These are phyloP conservation scores for Priceomyces castillae DNA, from an alignment of 805 yeast species.

Conservation along the genomic window DNA sequence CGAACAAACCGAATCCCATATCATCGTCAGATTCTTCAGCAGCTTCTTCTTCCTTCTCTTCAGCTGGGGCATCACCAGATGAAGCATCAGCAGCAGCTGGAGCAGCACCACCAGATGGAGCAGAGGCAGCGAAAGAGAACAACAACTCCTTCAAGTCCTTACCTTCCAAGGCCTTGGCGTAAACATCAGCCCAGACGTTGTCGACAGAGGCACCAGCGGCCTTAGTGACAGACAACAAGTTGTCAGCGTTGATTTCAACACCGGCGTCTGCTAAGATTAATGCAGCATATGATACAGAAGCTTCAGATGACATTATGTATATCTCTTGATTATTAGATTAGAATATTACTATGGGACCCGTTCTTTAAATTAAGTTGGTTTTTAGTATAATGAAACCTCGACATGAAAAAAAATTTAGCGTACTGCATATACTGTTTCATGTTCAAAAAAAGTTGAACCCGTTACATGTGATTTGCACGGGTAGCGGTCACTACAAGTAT, in stretches of 20 bases:
- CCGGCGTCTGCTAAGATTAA: slow-evolving; percentile 97
- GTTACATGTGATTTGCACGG: slow-evolving; percentile 10
- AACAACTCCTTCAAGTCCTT: slow-evolving; percentile 80
- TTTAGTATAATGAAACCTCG: background rate
- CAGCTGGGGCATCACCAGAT: slow-evolving; percentile 70
- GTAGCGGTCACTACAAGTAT: slow-evolving; percentile 11
- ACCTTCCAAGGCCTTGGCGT: slow-evolving; percentile 83
- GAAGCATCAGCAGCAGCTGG: slow-evolving; percentile 48
- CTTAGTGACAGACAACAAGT: slow-evolving; percentile 69
- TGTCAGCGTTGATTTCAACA: slow-evolving; percentile 86
- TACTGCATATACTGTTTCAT: background rate
- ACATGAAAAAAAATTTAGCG: slow-evolving; percentile 1
- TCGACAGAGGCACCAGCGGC: slow-evolving; percentile 86
- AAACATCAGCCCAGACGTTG: slow-evolving; percentile 80
- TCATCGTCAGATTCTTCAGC: slow-evolving; percentile 73
- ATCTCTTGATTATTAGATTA: background rate
- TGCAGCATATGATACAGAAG: slow-evolving; percentile 97
- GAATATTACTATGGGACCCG: background rate
- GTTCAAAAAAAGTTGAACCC: too few relatives aligned
- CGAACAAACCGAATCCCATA: slow-evolving; percentile 98
- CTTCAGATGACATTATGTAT: slow-evolving; percentile 75
- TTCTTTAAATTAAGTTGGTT: background rate
- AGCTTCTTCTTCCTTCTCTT: slow-evolving; percentile 62
- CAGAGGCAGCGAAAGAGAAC: slow-evolving; percentile 50
- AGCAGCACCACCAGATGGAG: slow-evolving; percentile 39